Evolutionary conservation across 2,329 filamentous ascomycete genomes (phyloP).

Genomic region (Alternaria burnsii): DNA sequence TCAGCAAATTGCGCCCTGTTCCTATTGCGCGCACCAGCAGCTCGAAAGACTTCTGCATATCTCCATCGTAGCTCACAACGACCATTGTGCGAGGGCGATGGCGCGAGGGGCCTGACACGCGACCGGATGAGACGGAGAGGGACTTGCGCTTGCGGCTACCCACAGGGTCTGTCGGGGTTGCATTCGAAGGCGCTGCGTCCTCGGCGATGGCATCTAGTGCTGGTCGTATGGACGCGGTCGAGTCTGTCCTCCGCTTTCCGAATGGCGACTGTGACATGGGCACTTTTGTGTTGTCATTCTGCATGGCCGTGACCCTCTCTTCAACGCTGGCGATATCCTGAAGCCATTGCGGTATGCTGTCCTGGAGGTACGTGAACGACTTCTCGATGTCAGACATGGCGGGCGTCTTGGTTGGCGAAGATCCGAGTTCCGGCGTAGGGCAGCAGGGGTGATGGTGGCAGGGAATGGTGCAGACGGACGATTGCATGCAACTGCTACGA

Average conservation of each 20-base stretch:
- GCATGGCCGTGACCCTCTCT: constrained; percentile 46
- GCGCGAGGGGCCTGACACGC: constrained; percentile 57
- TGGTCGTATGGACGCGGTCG: constrained; percentile 48
- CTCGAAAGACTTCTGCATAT: constrained; percentile 84
- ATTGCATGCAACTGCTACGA: constrained; percentile 11
- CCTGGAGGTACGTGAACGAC: constrained; percentile 49
- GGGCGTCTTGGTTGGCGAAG: constrained; percentile 11
- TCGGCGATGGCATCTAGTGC: constrained; percentile 34
- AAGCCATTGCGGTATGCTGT: constrained; percentile 52
- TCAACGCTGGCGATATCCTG: constrained; percentile 42
- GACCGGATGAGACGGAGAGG: constrained; percentile 52
- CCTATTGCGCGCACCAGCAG: constrained; percentile 83
- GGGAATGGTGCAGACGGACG: constrained; percentile 5
- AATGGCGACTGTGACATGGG: constrained; percentile 39
- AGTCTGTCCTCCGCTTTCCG: constrained; percentile 44
- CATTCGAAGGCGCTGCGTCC: constrained; percentile 23
- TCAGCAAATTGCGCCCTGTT: constrained; percentile 80
- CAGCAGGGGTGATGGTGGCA: constrained; percentile 5
- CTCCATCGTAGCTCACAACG: constrained; percentile 91
- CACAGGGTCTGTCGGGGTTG: constrained; percentile 26
- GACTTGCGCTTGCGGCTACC: constrained; percentile 55
- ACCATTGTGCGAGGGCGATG: constrained; percentile 79
- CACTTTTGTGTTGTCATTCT: constrained; percentile 42
- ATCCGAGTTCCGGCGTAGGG: neutral
- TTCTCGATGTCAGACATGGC: constrained; percentile 51